Conservation (phyloP, 768 basidiomycete species). For the Tylopilus intermedius region DNA sequence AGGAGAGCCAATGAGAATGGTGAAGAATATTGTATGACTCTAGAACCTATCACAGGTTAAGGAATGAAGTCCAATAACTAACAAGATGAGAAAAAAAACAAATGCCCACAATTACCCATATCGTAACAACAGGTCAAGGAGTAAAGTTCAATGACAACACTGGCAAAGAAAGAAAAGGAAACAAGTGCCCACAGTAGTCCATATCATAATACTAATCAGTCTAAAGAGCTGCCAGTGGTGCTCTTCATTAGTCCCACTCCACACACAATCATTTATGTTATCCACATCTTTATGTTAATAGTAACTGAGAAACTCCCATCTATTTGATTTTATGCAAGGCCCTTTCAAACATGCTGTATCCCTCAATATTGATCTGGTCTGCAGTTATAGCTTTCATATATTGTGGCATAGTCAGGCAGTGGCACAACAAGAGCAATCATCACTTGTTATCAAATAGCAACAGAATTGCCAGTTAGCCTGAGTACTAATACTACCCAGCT, state of each 20-base stretch:
- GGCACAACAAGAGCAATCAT: slow-evolving; percentile 21
- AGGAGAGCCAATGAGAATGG: too few relatives aligned
- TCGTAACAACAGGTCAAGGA: too few relatives aligned
- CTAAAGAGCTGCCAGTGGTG: too few relatives aligned
- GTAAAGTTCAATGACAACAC: too few relatives aligned
- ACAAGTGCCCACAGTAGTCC: too few relatives aligned
- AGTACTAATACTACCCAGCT: not conserved
- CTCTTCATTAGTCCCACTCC: not conserved
- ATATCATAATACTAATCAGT: too few relatives aligned
- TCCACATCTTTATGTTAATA: slow-evolving; percentile 16
- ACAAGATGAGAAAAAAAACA: too few relatives aligned
- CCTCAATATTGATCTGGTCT: slow-evolving; percentile 22
- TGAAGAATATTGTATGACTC: too few relatives aligned
- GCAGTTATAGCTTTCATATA: slow-evolving; percentile 12
- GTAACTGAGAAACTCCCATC: slow-evolving; percentile 19
- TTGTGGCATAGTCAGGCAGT: slow-evolving; percentile 21
- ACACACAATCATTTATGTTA: slow-evolving; percentile 7
- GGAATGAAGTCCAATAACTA: too few relatives aligned
- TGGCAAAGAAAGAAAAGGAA: too few relatives aligned
- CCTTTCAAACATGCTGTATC: slow-evolving; percentile 22
- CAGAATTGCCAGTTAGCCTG: not conserved
- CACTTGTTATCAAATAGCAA: slow-evolving; percentile 15
- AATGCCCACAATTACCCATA: too few relatives aligned
- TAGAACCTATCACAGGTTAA: too few relatives aligned
- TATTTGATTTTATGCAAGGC: slow-evolving; percentile 23